phyloP scores from a whole-genome alignment of 2,329 filamentous ascomycete genomes.

The Phaeosphaeriaceae sp. region DNA sequence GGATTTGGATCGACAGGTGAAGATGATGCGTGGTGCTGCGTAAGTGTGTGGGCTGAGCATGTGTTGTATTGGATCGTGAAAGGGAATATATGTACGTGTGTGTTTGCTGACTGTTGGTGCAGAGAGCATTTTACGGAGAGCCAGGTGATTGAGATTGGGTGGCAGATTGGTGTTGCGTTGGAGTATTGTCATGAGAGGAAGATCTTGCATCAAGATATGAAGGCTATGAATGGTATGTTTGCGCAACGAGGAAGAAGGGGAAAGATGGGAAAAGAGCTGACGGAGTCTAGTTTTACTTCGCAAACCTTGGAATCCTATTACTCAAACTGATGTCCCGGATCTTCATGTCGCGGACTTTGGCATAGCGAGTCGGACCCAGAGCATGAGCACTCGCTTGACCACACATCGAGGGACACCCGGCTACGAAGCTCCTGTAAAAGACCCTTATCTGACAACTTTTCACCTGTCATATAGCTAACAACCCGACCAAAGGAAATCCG shows the following conservation, averaged over 20 bases:
- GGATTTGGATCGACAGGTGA: conserved; percentile 14
- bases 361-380: conserved; percentile 14
- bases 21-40: conserved; percentile 16
- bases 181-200: conserved; percentile 19
- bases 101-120: background rate
- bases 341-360: conserved; percentile 20
- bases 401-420: conserved; percentile 12
- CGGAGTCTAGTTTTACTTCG: conserved; percentile 5
- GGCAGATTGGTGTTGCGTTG: conserved; percentile 18
- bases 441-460: too few relatives aligned
- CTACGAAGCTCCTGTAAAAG: conserved; percentile 16
- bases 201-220: conserved; percentile 21
- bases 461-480: background rate
- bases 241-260: background rate
- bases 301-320: conserved; percentile 11
- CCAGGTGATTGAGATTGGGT: conserved; percentile 21
- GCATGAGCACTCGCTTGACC: conserved; percentile 11
- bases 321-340: conserved; percentile 13
- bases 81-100: too few relatives aligned
- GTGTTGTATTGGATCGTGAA: too few relatives aligned
- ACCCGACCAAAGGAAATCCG: conserved; percentile 16
- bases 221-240: conserved; percentile 17
- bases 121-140: conserved; percentile 17
- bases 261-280: background rate
- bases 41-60: background rate